Percentiles rank a stretch among this genome's conserved stretches.
phyloP scores from a whole-genome alignment of 75 land plant genomes.

The Isoetes taiwanensis region DNA sequence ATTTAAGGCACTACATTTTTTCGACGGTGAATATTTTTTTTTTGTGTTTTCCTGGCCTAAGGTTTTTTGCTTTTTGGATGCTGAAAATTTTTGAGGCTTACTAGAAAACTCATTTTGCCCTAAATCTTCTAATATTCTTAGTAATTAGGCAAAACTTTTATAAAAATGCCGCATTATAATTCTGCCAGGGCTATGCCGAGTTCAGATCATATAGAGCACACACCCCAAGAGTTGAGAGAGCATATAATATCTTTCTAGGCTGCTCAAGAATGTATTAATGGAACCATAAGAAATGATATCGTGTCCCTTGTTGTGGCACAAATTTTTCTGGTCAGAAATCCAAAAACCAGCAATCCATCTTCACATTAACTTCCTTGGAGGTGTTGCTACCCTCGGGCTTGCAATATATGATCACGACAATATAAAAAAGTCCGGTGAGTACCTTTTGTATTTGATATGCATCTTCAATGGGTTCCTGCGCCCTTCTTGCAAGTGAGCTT shows the following conservation, averaged over 20 bases:
- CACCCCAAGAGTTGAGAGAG: slow-evolving; percentile 76
- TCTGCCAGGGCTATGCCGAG: slow-evolving; percentile 35
- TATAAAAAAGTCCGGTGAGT: slow-evolving; percentile 67
- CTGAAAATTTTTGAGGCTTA: no score
- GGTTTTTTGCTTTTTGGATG: no score
- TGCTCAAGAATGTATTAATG: slow-evolving; percentile 91
- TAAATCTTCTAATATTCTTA: no score
- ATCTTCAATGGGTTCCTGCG: slow-evolving; percentile 85
- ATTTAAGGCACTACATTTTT: no score
- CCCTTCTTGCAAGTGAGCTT: slow-evolving; percentile 57
- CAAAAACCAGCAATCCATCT: slow-evolving; percentile 76
- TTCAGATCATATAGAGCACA: slow-evolving; percentile 94
- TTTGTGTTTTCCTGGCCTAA: no score
- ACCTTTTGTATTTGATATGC: slow-evolving; percentile 91
- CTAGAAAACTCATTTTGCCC: no score
- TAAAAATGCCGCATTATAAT: no score
- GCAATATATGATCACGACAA: slow-evolving; percentile 92
- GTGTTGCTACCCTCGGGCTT: slow-evolving; percentile 77
- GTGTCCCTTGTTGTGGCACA: slow-evolving; percentile 88
- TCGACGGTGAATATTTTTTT: no score
- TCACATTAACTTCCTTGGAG: slow-evolving; percentile 90
- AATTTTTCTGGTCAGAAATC: slow-evolving; percentile 83
- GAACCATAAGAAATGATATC: slow-evolving; percentile 72
- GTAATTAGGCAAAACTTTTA: no score
- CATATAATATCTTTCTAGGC: slow-evolving; percentile 91